A percentile compares a stretch with the other conserved stretches of the same genome.
phyloP scores from a whole-genome alignment of 2,329 filamentous ascomycete genomes.

The Biscogniauxia mediterranea region DNA sequence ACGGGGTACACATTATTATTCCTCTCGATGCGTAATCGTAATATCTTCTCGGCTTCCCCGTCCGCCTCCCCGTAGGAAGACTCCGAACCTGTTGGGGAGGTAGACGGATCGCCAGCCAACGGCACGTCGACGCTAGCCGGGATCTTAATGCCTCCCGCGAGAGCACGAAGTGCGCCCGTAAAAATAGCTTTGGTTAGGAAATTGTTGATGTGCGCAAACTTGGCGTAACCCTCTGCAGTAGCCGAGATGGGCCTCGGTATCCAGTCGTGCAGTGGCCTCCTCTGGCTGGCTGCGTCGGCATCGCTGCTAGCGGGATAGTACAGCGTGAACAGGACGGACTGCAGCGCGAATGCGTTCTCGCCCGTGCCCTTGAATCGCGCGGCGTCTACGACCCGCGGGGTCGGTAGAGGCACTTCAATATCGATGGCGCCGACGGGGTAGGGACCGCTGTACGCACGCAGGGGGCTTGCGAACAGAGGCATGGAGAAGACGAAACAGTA shows the following conservation, averaged over 20 bases:
- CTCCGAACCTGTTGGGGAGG: conserved; percentile 13
- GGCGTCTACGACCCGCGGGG: conserved; percentile 34
- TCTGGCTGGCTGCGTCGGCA: conserved; percentile 22
- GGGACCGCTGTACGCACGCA: conserved; percentile 44
- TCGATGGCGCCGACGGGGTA: conserved; percentile 48
- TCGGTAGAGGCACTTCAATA: conserved; percentile 37
- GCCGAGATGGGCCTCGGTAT: conserved; percentile 43
- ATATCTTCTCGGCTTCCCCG: conserved; percentile 24
- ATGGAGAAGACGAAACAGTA: conserved; percentile 40
- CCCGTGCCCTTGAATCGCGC: conserved; percentile 36
- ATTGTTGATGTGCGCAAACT: conserved; percentile 43
- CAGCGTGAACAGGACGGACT: conserved; percentile 48
- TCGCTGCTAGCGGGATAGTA: conserved; percentile 41
- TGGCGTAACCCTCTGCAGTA: conserved; percentile 46
- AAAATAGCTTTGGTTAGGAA: conserved; percentile 43
- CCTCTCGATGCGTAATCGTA: conserved; percentile 14
- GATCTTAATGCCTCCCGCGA: conserved; percentile 45
- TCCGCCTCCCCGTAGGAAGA: conserved; percentile 18
- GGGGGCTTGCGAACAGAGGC: conserved; percentile 43
- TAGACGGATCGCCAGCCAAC: conserved; percentile 25
- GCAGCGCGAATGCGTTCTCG: conserved; percentile 42
- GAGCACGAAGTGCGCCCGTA: conserved; percentile 39
- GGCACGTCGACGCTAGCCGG: conserved; percentile 48
- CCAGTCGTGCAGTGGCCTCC: conserved; percentile 40
- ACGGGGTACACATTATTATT: conserved; percentile 38